Base-by-base conservation (phyloP, 352 stramenopile genomes). In the Peronospora tabacina region DNA sequence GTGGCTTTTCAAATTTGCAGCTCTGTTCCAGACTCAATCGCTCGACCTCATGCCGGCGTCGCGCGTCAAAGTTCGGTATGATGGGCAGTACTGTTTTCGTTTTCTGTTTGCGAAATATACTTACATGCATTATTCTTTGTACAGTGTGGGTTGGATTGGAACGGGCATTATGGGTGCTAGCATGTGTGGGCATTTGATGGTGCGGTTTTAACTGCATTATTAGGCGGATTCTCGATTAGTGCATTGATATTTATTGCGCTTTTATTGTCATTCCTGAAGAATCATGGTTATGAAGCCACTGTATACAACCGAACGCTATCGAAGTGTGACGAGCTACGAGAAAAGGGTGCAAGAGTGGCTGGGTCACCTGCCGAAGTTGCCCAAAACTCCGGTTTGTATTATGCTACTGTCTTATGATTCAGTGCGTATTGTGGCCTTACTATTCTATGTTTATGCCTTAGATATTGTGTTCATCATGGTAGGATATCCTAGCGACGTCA, bases 381-480 rank as follows among this genome's bases (percentile, higher is more conserved):
- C 13, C 70, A 80, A 33, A 68, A 80, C 50, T 83, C 82, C 35
- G 80, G 80, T 89, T 50, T 33, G 38, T 49, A 15, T 38, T 4
- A 29, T 37, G 13, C 46, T 29, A 8, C 22, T 51, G 15, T 2
- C 11, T 44, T 37, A n/a, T 32, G 0, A 36, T 58, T 5, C 15
- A 1, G 13, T 41, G 8, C 26, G 28, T 35, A 10, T 44, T 28
- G 22, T 36, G 30, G 12, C 2, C n/a, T 50, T 22, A 43, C 40
- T 10, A 44, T 24, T 20, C 10, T 17, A 46, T 41, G 19, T 44
- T 10, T 28, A 34, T 49, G 17, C 8, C 7, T 28, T 11, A 90
- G 86, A 96, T 47, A 85, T 96, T 49, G 81, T 96, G 24, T 96
- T 96, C 48, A 69, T 84, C 36, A 96, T 96, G 44, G 86, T 95